Evolutionary conservation across 139 green algal species (phyloP).

Genomic region (Astrephomene gubernaculifera): DNA sequence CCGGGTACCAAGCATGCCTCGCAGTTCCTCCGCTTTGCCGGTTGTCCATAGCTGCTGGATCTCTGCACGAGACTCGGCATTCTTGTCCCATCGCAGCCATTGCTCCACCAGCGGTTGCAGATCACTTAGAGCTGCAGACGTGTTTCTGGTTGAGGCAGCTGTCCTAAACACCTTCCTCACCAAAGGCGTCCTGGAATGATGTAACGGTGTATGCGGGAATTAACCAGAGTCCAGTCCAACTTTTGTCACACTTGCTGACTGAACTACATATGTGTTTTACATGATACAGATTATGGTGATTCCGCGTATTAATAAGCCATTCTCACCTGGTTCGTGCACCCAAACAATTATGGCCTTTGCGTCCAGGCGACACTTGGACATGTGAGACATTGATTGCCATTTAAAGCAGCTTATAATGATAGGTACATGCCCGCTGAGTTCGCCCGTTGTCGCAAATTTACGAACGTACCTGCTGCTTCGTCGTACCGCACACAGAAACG

Average conservation of each 20-base stretch:
- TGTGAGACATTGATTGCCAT: no score
- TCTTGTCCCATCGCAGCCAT: slow-evolving; percentile 51
- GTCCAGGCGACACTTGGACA: no score
- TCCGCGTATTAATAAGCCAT: no score
- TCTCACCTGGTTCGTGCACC: no score
- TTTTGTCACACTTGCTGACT: background rate
- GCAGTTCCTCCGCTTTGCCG: slow-evolving; percentile 37
- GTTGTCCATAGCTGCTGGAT: slow-evolving; percentile 44
- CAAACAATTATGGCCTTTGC: no score
- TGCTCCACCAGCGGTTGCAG: background rate
- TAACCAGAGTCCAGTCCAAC: background rate
- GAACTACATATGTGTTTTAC: no score
- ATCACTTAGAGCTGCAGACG: background rate
- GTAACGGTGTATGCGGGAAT: background rate
- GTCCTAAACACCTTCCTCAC: background rate
- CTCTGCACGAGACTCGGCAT: background rate
- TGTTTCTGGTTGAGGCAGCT: background rate
- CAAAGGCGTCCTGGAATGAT: background rate
- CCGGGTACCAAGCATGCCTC: slow-evolving; percentile 53
- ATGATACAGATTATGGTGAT: no score
- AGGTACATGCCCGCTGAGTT: no score
- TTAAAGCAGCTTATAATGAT: no score
- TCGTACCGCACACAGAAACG: background rate
- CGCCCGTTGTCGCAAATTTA: no score
- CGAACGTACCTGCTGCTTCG: no score